Conservation (phyloP, 2,329 filamentous ascomycete species). For the Xylariaceae sp. region DNA sequence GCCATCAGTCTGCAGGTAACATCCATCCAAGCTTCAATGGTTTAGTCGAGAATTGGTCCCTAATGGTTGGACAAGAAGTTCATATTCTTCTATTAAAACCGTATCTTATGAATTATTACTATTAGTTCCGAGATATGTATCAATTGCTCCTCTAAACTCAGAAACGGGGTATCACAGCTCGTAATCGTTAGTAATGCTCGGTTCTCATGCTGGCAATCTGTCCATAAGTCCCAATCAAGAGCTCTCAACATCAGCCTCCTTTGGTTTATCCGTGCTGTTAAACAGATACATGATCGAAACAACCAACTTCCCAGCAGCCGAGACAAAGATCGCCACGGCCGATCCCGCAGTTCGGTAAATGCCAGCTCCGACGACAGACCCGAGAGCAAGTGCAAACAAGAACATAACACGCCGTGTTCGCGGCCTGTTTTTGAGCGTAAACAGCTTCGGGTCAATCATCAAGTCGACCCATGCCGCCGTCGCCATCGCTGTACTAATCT, state of each 20-base stretch:
- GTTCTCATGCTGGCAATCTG: too few species aligned
- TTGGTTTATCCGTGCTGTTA: conserved; percentile 34
- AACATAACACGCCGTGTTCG: conserved; percentile 50
- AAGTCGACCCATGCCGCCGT: conserved; percentile 61
- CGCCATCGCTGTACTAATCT: conserved; percentile 63
- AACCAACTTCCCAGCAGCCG: conserved; percentile 42
- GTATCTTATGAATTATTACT: too few species aligned
- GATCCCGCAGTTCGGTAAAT: conserved; percentile 43
- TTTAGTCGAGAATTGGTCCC: too few species aligned
- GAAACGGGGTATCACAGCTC: too few species aligned
- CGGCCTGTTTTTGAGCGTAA: conserved; percentile 43
- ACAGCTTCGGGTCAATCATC: conserved; percentile 50
- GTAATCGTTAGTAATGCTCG: too few species aligned
- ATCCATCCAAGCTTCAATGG: too few species aligned
- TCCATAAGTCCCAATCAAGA: conserved; percentile 3
- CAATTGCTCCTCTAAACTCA: too few species aligned
- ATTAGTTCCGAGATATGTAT: too few species aligned
- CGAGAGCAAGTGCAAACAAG: conserved; percentile 42
- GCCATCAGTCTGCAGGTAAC: too few species aligned
- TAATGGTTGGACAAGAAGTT: too few species aligned
- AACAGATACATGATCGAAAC: conserved; percentile 44
- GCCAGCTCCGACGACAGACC: conserved; percentile 49
- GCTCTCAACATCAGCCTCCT: conserved; percentile 12
- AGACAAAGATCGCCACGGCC: conserved; percentile 40
- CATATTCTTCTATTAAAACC: too few species aligned